A percentile compares a stretch with the other conserved stretches of the same genome.
Evolutionary conservation across 257 asterid genomes (phyloP).

Genomic region (Fraxinus quadrangulata): DNA sequence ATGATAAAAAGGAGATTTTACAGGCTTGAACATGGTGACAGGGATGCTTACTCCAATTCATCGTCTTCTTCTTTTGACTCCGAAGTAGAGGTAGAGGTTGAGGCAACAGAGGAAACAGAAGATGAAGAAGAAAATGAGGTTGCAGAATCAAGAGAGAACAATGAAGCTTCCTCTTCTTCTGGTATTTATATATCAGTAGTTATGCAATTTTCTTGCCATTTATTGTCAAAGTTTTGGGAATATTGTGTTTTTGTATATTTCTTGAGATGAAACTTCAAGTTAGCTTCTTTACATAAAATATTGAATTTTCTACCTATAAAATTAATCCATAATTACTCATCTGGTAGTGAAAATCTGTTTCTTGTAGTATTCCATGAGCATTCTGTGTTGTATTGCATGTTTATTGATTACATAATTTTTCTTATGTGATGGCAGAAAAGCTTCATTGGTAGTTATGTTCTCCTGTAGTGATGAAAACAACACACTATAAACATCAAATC

Average conservation of each 20-base stretch:
- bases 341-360: background rate
- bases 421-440: background rate
- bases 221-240: background rate
- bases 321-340: background rate
- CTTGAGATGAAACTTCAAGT: background rate
- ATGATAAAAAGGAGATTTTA: conserved; percentile 91
- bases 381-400: background rate
- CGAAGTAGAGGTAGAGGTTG: conserved; percentile 51
- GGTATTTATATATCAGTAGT: conserved; percentile 33
- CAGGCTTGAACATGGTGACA: conserved; percentile 67
- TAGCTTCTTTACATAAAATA: background rate
- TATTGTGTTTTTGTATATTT: conserved; percentile 15
- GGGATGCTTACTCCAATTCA: conserved; percentile 73
- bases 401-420: background rate
- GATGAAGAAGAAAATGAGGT: conserved; percentile 43
- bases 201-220: background rate
- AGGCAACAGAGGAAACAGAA: conserved; percentile 49
- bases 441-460: background rate
- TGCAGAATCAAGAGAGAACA: conserved; percentile 40
- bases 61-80: conserved; percentile 63
- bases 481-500: background rate
- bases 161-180: conserved; percentile 47
- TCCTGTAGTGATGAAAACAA: too few relatives aligned
- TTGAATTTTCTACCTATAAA: background rate
- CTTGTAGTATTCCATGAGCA: background rate